Evolutionary conservation across 2,329 filamentous ascomycete genomes (phyloP), one percentile per base, ranked within the genome.

Genomic region (Microascus cirrosus): DNA sequence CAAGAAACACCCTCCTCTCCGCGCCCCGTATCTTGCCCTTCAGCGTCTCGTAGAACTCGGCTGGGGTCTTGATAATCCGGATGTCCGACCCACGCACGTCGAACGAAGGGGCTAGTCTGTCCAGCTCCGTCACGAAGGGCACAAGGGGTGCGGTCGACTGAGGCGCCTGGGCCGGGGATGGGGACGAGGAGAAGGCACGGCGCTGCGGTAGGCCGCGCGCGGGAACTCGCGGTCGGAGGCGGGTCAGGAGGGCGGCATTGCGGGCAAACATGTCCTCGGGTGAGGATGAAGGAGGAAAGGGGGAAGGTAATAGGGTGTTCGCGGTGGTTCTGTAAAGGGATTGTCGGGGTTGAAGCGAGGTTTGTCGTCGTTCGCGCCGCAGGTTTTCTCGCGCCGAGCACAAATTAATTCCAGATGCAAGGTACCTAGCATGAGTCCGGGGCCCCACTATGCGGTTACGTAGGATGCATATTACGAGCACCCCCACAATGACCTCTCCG

Each of bases 51-150:
- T 96, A 99, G 69, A 99, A 99, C 57, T 93, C 89, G n/a, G 82
- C 73, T 0, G 94, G 94, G 2, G 87, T 87, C 64, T 85, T 81
- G 13, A 99, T 72, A 22, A 99, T 86, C 12, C 81, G 78, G 55
- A 99, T 87, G 59, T 93, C 84, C 5, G 89, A 89, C 1, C 90
- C 89, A 28, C 85, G 77, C 28, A 99, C 78, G 68, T 92, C 89
- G 65, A 99, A 96, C 52, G 89, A 86, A n/a, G 94, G 94, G 3
- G 92, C 88, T 62, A 97, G 83, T 64, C 81, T 87, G 70, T 99
- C 94, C 60, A 99, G 75, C 70, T 99, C 92, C 64, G 72, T 72
- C 68, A 82, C 70, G 68, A 88, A 77, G 13, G 80, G 78, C 28
- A 77, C 76, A 59, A 83, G 67, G 39, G 39, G 15, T 64, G 77